These are phyloP conservation scores for Chytriomyces sp. DNA, from an alignment of 192 early-diverging fungal species.

Conservation along the genomic window DNA sequence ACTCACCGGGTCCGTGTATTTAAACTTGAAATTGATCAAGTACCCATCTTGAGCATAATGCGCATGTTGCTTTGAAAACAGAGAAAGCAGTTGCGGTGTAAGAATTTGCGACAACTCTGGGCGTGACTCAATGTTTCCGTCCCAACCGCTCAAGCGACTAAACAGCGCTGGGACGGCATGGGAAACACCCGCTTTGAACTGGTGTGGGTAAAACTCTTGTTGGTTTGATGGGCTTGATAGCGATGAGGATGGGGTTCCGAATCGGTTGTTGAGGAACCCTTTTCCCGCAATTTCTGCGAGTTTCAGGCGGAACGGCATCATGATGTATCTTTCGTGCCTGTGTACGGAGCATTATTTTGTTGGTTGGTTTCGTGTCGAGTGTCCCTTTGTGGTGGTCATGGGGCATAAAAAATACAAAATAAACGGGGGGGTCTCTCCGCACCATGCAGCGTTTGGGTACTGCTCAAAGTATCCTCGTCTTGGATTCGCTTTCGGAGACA, in stretches of 20 bases:
- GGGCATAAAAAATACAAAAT: too few relatives aligned
- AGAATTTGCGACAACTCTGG: neutral
- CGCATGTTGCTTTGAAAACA: neutral
- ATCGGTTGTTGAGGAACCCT: conserved; percentile 30
- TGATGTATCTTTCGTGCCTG: conserved; percentile 20
- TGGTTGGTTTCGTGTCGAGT: too few relatives aligned
- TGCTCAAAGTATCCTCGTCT: too few relatives aligned
- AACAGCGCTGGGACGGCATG: conserved; percentile 14
- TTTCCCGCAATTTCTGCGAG: conserved; percentile 7
- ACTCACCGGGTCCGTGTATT: neutral
- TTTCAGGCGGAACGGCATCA: conserved; percentile 29
- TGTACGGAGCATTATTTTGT: neutral
- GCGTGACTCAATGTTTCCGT: neutral
- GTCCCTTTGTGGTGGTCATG: too few relatives aligned
- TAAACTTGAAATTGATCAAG: conserved; percentile 1
- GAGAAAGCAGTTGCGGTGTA: neutral
- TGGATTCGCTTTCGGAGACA: too few relatives aligned
- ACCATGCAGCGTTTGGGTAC: too few relatives aligned
- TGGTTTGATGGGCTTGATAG: neutral
- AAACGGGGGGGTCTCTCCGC: too few relatives aligned
- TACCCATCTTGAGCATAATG: neutral
- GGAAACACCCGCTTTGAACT: neutral
- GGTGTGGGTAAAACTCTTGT: neutral
- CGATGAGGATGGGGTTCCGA: neutral
- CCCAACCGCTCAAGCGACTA: conserved; percentile 15